Evolutionary conservation across 2,329 filamentous ascomycete genomes (phyloP), one percentile per base, ranked within the genome.

Genomic region (Alternaria angustiovoidea): DNA sequence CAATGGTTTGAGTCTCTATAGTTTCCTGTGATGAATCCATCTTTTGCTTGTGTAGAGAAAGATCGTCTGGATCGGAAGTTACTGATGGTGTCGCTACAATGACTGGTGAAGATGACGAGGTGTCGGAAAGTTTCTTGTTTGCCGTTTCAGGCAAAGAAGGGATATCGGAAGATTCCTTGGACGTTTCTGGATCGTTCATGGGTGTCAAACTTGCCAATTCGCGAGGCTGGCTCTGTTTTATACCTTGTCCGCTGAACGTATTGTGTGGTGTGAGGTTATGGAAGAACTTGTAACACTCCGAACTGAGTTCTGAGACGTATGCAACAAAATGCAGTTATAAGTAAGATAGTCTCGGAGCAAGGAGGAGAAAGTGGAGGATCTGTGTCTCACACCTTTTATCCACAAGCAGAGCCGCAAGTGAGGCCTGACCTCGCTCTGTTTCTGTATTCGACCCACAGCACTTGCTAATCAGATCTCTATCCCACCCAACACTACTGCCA

Each of bases 21-120:
- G 63, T 57, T 12, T 64, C 64, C 36, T 67, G 64, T 7, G 54
- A 64, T 16, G 64, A 38, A 12, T 65, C 64, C 63, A 70, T 69
- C 2, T 54, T 61, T 26, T 34, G 54, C 32, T 46, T 57, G 36
- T 62, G 64, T 4, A 73, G 49, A 7, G 56, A 59, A 26, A 68
- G 49, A 7, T 59, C 61, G 41, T 68, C 68, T 14, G 67, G 58
- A 4, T 74, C 70, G 8, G 66, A 67, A 12, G 54, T 64, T 4
- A 68, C 61, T n/a, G 66, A 67, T 2, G 71, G 71, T 11, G 72
- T 74, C 11, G 70, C 51, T 22, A 75, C 55, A 18, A 70, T 52
- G 26, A 73, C 63, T 38, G 69, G 70, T 8, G 71, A 71, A 5
- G 71, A 75, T 12, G 48, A 59, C 4, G 63, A 68, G 3, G 63